Evolutionary conservation across 2,329 filamentous ascomycete species (phyloP), one percentile per base, ranked within the genome.

Genomic region (Stylonectria norvegica): DNA sequence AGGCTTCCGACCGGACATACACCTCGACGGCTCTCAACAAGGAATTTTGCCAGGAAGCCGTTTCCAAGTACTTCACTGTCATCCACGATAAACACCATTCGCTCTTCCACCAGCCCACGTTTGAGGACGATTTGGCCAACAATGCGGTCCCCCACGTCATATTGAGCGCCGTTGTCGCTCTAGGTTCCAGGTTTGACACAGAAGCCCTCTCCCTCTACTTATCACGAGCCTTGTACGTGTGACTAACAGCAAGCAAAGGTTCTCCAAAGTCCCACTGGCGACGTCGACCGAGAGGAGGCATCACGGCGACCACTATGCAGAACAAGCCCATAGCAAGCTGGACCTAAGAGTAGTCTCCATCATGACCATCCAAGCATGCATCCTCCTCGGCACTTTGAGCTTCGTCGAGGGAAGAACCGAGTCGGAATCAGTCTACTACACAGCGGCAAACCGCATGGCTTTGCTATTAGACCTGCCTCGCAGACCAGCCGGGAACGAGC

Each of bases 81-180:
- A 34, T 45, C 4, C 42, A 45, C 27, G 42, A 45, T 17, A 45
- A 12, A 16, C 42, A 45, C 18, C 42, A 45, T 17, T 36, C 32
- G 14, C 38, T 45, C 9, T 45, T 45, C 14, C 42, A 45, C 18
- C 10, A 25, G 19, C 33, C 37, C n/a, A 38, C 38, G 5, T 45
- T 45, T 22, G 29, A 29, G 30, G 15, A 10, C 7, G 33, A 38
- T 5, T 15, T 27, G 5, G 15, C n/a, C 11, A 25, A 29, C 5
- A 17, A 27, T 14, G 12, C 17, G 15, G 33, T 37, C 5, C 11
- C 33, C 5, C 33, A 45, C 11, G 34, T 29, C 11, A 32, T 45
- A 7, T 27, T 44, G 7, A 27, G 20, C n/a, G 22, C 32, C 4
- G 34, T 44, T 5, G 10, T 44, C 12, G 28, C 42, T n/a, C 20